Percentiles rank a stretch among this genome's conserved stretches.
These are phyloP conservation scores for Cynara cardunculus DNA, from an alignment of 129 eudicot species.

Conservation along the genomic window DNA sequence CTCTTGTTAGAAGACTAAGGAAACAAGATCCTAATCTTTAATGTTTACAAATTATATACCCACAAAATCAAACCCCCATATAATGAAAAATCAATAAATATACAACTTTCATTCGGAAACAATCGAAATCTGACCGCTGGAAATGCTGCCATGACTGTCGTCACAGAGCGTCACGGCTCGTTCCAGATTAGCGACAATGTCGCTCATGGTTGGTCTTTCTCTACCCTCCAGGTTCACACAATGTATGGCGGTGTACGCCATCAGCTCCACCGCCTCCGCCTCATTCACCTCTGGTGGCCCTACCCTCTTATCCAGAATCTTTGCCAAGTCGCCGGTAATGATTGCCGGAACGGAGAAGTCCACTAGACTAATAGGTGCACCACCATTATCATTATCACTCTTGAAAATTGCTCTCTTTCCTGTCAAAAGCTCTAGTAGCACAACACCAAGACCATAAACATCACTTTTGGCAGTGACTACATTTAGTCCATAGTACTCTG, in stretches of 20 bases:
- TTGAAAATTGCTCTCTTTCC: conserved; percentile 90
- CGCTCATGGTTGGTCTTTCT: conserved; percentile 88
- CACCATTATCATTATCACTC: conserved; percentile 41
- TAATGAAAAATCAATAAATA: conserved; percentile 10
- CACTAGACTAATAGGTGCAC: conserved; percentile 62
- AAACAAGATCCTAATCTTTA: conserved; percentile 24
- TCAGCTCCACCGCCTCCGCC: conserved; percentile 87
- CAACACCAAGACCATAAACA: conserved; percentile 97
- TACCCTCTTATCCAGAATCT: conserved; percentile 65
- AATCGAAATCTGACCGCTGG: conserved; percentile 70
- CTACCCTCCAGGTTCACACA: conserved; percentile 84
- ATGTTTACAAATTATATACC: conserved; percentile 29
- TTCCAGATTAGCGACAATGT: conserved; percentile 85
- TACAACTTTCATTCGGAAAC: conserved; percentile 50
- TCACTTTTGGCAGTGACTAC: conserved; percentile 92
- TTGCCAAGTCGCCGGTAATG: conserved; percentile 60
- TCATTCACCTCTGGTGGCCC: conserved; percentile 67
- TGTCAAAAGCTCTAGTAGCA: conserved; percentile 74
- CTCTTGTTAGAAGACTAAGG: conserved; percentile 21
- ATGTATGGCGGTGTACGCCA: conserved; percentile 93
- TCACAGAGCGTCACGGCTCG: conserved; percentile 69
- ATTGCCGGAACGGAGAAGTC: conserved; percentile 76
- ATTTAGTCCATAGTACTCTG: conserved; percentile 87
- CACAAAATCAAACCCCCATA: conserved; percentile 14
- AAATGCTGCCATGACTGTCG: conserved; percentile 81